These are phyloP conservation scores for Saturnispora quitensis DNA, from an alignment of 805 yeast genomes.

Conservation along the genomic window DNA sequence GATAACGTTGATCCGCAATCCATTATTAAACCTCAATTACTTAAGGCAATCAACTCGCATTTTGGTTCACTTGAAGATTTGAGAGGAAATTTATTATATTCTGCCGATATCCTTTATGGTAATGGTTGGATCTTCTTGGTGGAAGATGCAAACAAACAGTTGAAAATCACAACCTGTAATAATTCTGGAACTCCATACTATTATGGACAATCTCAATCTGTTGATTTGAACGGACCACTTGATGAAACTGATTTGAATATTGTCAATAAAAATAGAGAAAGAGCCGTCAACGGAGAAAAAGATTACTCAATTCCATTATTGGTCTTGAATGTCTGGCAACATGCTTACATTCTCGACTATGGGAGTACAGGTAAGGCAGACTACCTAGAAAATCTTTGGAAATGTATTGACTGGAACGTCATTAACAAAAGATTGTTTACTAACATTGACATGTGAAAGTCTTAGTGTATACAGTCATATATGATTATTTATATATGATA, in stretches of 20 bases:
- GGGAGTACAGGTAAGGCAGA: conserved; percentile 68
- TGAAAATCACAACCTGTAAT: conserved; percentile 46
- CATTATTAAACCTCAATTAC: conserved; percentile 20
- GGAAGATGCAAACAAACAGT: conserved; percentile 51
- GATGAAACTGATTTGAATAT: conserved; percentile 44
- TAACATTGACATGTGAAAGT: conserved; percentile 10
- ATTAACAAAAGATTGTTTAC: conserved; percentile 37
- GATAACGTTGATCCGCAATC: conserved; percentile 15
- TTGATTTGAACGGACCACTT: conserved; percentile 71
- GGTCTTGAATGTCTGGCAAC: conserved; percentile 80
- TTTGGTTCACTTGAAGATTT: conserved; percentile 43
- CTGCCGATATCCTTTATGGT: conserved; percentile 47
- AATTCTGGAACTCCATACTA: conserved; percentile 75
- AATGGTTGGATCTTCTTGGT: conserved; percentile 73
- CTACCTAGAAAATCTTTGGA: conserved; percentile 70
- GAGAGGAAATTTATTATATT: conserved; percentile 37
- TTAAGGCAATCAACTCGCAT: conserved; percentile 27
- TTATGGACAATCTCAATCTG: conserved; percentile 56
- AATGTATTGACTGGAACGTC: conserved; percentile 78
- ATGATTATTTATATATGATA: not conserved
- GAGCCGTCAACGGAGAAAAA: conserved; percentile 27
- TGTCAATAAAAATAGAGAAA: conserved; percentile 29
- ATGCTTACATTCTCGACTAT: conserved; percentile 77
- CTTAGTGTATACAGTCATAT: not conserved
- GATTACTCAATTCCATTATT: conserved; percentile 69